These are phyloP conservation scores for Sugiyamaella chiloensis DNA, from an alignment of 805 yeast species.

Conservation along the genomic window DNA sequence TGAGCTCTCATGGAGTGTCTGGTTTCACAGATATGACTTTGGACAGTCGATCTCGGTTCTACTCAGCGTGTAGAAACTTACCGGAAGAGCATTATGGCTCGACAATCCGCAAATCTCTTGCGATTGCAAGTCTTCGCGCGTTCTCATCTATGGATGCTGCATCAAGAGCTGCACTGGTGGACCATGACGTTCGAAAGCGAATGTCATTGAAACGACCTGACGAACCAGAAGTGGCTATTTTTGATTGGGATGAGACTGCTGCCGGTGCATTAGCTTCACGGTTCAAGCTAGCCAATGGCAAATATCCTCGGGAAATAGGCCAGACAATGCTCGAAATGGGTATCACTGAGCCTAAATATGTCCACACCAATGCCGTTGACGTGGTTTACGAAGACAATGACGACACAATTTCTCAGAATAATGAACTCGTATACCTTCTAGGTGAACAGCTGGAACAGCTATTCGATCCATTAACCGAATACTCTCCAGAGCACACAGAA, in stretches of 20 bases:
- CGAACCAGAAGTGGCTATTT: slow-evolving; percentile 15
- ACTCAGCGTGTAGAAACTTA: slow-evolving; percentile 74
- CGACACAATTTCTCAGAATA: slow-evolving; percentile 59
- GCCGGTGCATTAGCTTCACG: slow-evolving; percentile 77
- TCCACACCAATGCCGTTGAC: slow-evolving; percentile 62
- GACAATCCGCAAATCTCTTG: slow-evolving; percentile 69
- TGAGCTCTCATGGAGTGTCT: slow-evolving; percentile 56
- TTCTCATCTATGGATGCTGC: slow-evolving; percentile 53
- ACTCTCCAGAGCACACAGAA: slow-evolving; percentile 86
- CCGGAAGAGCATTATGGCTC: slow-evolving; percentile 46
- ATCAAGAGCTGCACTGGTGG: slow-evolving; percentile 18
- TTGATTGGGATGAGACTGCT: slow-evolving; percentile 71
- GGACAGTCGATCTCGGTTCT: slow-evolving; percentile 60
- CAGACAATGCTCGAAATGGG: slow-evolving; percentile 54
- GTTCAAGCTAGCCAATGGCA: slow-evolving; percentile 53
- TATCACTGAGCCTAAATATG: slow-evolving; percentile 45
- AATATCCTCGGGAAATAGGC: slow-evolving; percentile 59
- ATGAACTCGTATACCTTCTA: slow-evolving; percentile 66
- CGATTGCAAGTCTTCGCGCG: slow-evolving; percentile 67
- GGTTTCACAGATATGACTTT: slow-evolving; percentile 57
- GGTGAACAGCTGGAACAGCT: slow-evolving; percentile 87
- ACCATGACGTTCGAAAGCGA: background rate
- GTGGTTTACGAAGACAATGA: slow-evolving; percentile 63
- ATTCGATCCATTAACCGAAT: slow-evolving; percentile 86
- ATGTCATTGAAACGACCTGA: background rate